phyloP scores from a whole-genome alignment of 2,329 filamentous ascomycete species.

The Phyllosticta ampelicida region DNA sequence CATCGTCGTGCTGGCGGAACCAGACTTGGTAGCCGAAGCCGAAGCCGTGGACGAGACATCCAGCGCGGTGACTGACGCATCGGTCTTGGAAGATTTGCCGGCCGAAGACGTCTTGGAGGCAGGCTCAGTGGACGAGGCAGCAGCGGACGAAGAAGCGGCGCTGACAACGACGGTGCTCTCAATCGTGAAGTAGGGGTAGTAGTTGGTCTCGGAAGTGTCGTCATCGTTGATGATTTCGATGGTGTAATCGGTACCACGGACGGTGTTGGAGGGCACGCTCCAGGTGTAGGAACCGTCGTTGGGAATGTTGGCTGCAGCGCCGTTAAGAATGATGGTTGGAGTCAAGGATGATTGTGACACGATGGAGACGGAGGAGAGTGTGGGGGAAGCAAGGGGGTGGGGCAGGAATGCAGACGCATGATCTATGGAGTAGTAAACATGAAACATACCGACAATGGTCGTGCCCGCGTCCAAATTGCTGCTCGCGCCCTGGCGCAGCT shows the following conservation, averaged over 20 bases:
- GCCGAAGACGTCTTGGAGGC: slow-evolving; percentile 17
- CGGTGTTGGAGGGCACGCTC: slow-evolving; percentile 31
- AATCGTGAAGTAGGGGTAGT: slow-evolving; percentile 42
- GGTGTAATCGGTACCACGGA: slow-evolving; percentile 39
- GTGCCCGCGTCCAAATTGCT: slow-evolving; percentile 31
- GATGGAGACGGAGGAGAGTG: neutral
- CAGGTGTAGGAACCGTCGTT: slow-evolving; percentile 43
- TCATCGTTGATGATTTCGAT: slow-evolving; percentile 42
- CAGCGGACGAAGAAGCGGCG: slow-evolving; percentile 20
- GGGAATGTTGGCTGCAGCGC: slow-evolving; percentile 31
- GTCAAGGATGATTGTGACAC: neutral
- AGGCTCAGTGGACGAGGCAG: slow-evolving; percentile 11
- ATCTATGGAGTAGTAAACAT: neutral
- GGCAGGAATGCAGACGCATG: neutral
- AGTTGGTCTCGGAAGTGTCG: slow-evolving; percentile 38
- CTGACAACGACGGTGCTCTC: slow-evolving; percentile 33
- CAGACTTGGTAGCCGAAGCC: slow-evolving; percentile 1
- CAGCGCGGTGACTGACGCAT: slow-evolving; percentile 14
- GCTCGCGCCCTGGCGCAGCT: slow-evolving; percentile 32
- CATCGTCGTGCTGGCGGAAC: neutral
- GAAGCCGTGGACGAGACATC: neutral
- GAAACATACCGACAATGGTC: slow-evolving; percentile 33
- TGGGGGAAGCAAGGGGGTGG: neutral
- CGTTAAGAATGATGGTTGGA: neutral
- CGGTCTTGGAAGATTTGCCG: slow-evolving; percentile 15